Percentiles rank a stretch among this genome's conserved stretches.
phyloP scores from a whole-genome alignment of 805 yeast species.

The Candida coquimbonensis region DNA sequence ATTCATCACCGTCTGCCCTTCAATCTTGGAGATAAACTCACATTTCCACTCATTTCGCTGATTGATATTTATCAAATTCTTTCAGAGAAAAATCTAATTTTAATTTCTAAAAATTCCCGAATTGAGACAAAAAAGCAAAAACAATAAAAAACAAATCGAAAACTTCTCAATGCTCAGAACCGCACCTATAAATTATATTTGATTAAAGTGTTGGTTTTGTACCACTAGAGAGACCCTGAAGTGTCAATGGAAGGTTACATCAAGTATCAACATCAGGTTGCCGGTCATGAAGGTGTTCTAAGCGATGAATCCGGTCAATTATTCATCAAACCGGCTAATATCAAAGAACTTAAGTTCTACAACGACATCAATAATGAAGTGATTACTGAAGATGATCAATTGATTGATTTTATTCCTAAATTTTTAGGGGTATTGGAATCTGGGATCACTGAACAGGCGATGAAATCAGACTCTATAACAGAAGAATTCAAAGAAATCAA shows the following conservation, averaged over 20 bases:
- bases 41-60: slow-evolving; percentile 5
- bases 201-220: neutral
- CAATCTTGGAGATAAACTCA: neutral
- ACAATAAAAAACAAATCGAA: neutral
- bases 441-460: slow-evolving; percentile 31
- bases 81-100: neutral
- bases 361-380: slow-evolving; percentile 23
- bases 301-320: slow-evolving; percentile 56
- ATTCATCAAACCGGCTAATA: slow-evolving; percentile 61
- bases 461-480: slow-evolving; percentile 17
- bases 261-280: slow-evolving; percentile 57
- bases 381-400: slow-evolving; percentile 22
- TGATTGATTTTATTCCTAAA: slow-evolving; percentile 55
- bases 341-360: slow-evolving; percentile 75
- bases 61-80: neutral
- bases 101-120: neutral
- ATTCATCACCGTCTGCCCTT: neutral
- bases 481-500: slow-evolving; percentile 14
- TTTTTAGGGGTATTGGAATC: slow-evolving; percentile 53
- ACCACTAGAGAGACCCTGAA: neutral
- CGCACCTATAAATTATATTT: neutral
- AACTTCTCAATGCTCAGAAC: neutral
- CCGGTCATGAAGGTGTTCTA: slow-evolving; percentile 84
- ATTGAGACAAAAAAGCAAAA: neutral
- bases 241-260: slow-evolving; percentile 5